Conservation (phyloP, 2,329 filamentous ascomycete genomes). For the Xylaria sp. region DNA sequence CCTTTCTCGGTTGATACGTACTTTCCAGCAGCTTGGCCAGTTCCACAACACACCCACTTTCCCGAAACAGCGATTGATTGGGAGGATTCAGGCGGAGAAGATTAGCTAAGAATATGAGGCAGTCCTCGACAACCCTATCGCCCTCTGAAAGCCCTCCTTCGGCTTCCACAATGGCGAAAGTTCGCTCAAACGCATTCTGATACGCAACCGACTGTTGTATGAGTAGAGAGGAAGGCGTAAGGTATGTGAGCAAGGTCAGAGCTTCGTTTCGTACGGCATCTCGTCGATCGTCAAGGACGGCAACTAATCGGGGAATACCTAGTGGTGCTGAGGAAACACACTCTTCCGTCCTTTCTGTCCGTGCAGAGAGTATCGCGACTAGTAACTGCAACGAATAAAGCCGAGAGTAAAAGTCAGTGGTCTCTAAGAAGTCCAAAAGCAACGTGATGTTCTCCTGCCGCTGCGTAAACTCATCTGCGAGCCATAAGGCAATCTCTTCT, state of each 20-base stretch:
- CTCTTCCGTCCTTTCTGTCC: conserved; percentile 92
- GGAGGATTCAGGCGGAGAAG: conserved; percentile 86
- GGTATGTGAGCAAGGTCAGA: conserved; percentile 84
- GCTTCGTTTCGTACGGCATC: conserved; percentile 91
- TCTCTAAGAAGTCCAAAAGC: conserved; percentile 88
- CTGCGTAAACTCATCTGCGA: conserved; percentile 98
- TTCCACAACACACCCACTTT: conserved; percentile 83
- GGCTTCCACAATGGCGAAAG: conserved; percentile 82
- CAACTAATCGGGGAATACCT: conserved; percentile 87
- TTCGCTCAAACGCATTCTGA: conserved; percentile 88
- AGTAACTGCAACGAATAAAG: conserved; percentile 92
- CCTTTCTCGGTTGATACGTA: conserved; percentile 63
- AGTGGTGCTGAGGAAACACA: conserved; percentile 90
- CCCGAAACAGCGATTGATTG: conserved; percentile 93
- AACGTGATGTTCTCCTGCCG: conserved; percentile 95
- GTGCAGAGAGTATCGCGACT: conserved; percentile 83
- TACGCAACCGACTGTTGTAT: conserved; percentile 96
- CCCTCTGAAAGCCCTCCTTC: conserved; percentile 88
- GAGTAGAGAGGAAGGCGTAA: conserved; percentile 87
- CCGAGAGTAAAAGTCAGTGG: conserved; percentile 87
- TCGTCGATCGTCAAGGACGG: conserved; percentile 82
- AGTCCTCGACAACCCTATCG: conserved; percentile 90
- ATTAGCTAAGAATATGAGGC: conserved; percentile 89
- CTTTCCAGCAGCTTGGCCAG: conserved; percentile 75
- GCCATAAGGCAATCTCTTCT: conserved; percentile 94